Percentiles rank a stretch among this genome's conserved stretches.
These are phyloP conservation scores for Dichotomopilus funicola DNA, from an alignment of 2,329 filamentous ascomycete genomes.

Conservation along the genomic window DNA sequence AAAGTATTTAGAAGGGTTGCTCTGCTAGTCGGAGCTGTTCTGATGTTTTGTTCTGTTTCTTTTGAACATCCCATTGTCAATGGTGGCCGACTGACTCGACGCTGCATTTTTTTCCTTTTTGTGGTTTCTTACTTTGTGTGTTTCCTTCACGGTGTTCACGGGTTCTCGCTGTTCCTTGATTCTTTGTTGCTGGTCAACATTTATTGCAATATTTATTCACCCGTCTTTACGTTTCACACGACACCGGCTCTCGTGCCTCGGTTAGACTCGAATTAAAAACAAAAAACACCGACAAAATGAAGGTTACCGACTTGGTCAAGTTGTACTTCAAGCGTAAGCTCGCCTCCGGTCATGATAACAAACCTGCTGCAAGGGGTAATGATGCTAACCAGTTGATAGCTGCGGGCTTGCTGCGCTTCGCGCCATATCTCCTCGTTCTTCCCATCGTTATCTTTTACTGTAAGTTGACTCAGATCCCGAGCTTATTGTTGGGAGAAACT, in stretches of 20 bases:
- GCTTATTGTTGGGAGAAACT: background rate
- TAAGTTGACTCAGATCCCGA: background rate
- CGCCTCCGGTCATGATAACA: background rate
- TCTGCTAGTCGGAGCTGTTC: background rate
- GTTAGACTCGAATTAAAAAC: too few relatives aligned
- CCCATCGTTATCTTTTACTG: constrained; percentile 21
- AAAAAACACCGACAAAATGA: constrained; percentile 11
- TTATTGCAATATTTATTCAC: background rate
- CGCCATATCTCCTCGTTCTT: constrained; percentile 18
- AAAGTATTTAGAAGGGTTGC: background rate
- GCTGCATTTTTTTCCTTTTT: constrained; percentile 1
- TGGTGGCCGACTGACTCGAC: background rate
- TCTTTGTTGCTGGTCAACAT: constrained; percentile 17
- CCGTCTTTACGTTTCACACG: too few relatives aligned
- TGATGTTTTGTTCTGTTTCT: background rate
- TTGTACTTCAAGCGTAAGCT: constrained; percentile 16
- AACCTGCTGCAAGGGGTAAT: background rate
- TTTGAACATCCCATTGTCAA: background rate
- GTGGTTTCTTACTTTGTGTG: background rate
- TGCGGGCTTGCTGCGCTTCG: constrained; percentile 5
- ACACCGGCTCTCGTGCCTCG: too few relatives aligned
- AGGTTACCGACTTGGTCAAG: constrained; percentile 11
- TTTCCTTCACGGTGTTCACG: constrained; percentile 4
- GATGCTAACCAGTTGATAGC: constrained; percentile 7
- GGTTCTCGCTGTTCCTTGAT: constrained; percentile 7